Evolutionary conservation across 805 yeast species (phyloP), one percentile per base, ranked within the genome.

Genomic region (Nakazawaea sp.): DNA sequence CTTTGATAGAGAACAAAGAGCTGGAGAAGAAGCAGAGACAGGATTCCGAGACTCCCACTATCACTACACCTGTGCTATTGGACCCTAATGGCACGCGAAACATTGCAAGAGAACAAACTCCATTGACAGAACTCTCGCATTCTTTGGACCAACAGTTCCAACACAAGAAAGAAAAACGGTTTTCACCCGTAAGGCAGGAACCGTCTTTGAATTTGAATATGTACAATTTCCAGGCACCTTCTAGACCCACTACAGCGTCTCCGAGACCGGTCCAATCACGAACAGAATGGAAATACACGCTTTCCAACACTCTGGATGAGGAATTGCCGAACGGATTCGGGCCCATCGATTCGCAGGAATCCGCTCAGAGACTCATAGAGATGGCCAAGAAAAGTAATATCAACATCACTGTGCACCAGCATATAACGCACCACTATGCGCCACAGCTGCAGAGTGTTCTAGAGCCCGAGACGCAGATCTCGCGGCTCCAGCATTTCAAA

Each of bases 321-420:
- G 66, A 73, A 7, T 39, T 73, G 2, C 58, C 71, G 0, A 56
- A 63, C 12, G 59, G 53, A 35, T 35, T 45, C 20, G 88, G 87
- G 2, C 47, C 56, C 2, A 78, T 82, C 3, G 55, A 62, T 28
- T 62, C 68, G 16, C 70, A 74, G 40, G 78, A 71, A 25, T 50
- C 72, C 13, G 87, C 76, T 0, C 75, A 73, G 38, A 62, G 67
- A 43, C 55, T 83, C 8, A 66, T 83, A 6, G 71, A 72, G 25
- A 68, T 78, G 36, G 89, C 89, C 0, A 75, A 70, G 43, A 58
- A 60, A 33, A 68, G 73, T 46, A 68, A 72, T 15, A 59, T 82
- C 30, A 68, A 72, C 31, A 66, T 87, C 11, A 78, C 87, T 4
- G 72, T 87, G 16, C 95, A 87, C 58, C 95, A 87, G 54, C 95